Evolutionary conservation across 805 yeast genomes (phyloP).

Genomic region (Starmerella vaccinii): DNA sequence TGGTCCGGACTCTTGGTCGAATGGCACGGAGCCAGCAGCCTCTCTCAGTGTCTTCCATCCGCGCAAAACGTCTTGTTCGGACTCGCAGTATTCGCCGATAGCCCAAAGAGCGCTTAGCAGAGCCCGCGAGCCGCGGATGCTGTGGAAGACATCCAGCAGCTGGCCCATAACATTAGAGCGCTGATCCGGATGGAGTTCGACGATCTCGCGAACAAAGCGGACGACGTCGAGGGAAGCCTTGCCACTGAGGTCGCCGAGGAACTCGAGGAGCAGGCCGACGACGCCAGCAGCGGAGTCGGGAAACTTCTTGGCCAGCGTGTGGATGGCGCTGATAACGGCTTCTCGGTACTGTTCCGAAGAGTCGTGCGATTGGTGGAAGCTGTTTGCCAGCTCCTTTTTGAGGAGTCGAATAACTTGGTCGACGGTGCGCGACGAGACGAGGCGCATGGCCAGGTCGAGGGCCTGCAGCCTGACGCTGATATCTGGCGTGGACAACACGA

Average conservation of each 20-base stretch:
- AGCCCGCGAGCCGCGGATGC: conserved; percentile 77
- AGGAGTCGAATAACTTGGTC: conserved; percentile 86
- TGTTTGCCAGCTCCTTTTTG: conserved; percentile 77
- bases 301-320: conserved; percentile 75
- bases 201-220: conserved; percentile 85
- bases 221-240: conserved; percentile 82
- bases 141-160: conserved; percentile 51
- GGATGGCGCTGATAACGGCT: conserved; percentile 76
- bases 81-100: conserved; percentile 78
- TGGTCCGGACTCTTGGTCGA: conserved; percentile 37
- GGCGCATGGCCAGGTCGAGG: conserved; percentile 66
- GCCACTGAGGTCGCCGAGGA: conserved; percentile 70
- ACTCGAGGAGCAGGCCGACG: conserved; percentile 76
- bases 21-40: conserved; percentile 85
- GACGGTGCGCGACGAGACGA: conserved; percentile 78
- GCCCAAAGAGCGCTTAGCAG: conserved; percentile 93
- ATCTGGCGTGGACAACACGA: conserved; percentile 80
- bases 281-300: conserved; percentile 87
- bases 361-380: conserved; percentile 56
- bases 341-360: conserved; percentile 80
- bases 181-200: conserved; percentile 78
- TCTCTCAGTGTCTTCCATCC: conserved; percentile 82
- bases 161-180: conserved; percentile 54
- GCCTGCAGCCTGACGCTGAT: conserved; percentile 85
- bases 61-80: conserved; percentile 59